phyloP scores from a whole-genome alignment of 192 early-diverging fungal species.

The Chytriomyces hyalinus region DNA sequence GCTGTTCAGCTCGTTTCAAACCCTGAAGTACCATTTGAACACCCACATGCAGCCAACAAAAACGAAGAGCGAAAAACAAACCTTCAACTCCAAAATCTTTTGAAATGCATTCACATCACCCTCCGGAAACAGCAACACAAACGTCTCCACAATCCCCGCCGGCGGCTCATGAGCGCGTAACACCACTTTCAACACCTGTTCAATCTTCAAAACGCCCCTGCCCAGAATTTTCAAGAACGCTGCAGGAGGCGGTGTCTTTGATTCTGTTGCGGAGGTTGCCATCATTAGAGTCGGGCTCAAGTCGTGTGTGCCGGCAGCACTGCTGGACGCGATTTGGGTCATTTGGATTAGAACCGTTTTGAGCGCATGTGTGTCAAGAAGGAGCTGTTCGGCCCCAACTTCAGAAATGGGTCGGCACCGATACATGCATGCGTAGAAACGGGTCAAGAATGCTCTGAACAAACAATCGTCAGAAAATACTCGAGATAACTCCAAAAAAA shows the following conservation, averaged over 20 bases:
- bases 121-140: conserved; percentile 83
- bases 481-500: too few relatives aligned
- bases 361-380: conserved; percentile 92
- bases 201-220: conserved; percentile 78
- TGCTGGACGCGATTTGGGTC: conserved; percentile 46
- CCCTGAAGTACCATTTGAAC: conserved; percentile 28
- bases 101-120: conserved; percentile 72
- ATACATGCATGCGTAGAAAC: conserved; percentile 73
- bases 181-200: conserved; percentile 88
- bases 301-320: conserved; percentile 55
- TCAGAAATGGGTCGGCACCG: conserved; percentile 85
- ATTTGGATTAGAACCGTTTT: conserved; percentile 82
- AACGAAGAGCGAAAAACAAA: conserved; percentile 25
- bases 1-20: conserved; percentile 49
- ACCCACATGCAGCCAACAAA: background rate
- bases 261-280: conserved; percentile 26
- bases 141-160: conserved; percentile 86
- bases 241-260: conserved; percentile 56
- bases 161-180: conserved; percentile 83
- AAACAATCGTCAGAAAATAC: background rate
- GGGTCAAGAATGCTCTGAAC: conserved; percentile 73
- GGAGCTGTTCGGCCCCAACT: conserved; percentile 92
- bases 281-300: background rate
- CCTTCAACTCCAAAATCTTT: conserved; percentile 86
- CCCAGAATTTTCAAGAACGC: conserved; percentile 85